phyloP scores from a whole-genome alignment of 163 green algal genomes.

The Trebouxia gelatinosa region DNA sequence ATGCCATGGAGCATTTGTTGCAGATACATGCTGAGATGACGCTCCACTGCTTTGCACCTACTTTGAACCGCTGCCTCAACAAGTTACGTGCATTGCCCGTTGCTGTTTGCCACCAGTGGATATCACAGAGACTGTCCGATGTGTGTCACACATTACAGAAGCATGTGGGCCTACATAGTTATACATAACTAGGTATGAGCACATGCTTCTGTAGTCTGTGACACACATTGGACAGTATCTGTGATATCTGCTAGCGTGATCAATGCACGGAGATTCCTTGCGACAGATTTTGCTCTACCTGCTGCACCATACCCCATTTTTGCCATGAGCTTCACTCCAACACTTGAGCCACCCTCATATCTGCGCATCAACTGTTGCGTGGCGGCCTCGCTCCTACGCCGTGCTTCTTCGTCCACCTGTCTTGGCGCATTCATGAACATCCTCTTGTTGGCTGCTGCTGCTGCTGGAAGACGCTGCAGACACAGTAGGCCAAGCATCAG shows the following conservation, averaged over 20 bases:
- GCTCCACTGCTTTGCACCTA: too few relatives aligned
- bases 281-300: conserved; percentile 32
- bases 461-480: background rate
- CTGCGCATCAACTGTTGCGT: conserved; percentile 38
- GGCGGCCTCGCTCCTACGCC: conserved; percentile 10
- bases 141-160: too few relatives aligned
- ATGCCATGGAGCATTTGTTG: too few relatives aligned
- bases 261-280: too few relatives aligned
- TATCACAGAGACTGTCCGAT: too few relatives aligned
- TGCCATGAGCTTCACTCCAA: conserved; percentile 49
- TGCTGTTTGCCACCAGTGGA: too few relatives aligned
- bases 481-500: background rate
- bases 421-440: conserved; percentile 10
- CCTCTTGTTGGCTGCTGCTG: background rate
- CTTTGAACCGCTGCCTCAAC: too few relatives aligned
- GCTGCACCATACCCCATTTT: conserved; percentile 57
- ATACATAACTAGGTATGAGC: background rate
- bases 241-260: background rate
- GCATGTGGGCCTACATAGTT: background rate
- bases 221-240: background rate
- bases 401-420: conserved; percentile 44
- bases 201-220: background rate
- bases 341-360: conserved; percentile 39
- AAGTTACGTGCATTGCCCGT: too few relatives aligned
- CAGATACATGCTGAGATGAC: too few relatives aligned